Evolutionary conservation across 164 flowering plant species (phyloP), one percentile per base, ranked within the genome.

Genomic region (Vitis riparia): DNA sequence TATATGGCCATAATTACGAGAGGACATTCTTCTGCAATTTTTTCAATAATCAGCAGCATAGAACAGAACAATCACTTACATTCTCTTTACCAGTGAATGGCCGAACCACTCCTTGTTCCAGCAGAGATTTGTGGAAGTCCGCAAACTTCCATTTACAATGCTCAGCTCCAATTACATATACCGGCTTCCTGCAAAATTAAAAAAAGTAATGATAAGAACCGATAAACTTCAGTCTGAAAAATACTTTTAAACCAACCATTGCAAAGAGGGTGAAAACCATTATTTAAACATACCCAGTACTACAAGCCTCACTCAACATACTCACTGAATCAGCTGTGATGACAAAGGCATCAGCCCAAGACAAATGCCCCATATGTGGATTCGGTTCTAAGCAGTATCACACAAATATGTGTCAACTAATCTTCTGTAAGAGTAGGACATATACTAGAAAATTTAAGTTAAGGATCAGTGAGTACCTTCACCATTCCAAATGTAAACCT

Each of bases 251-350:
- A 37, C 6, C 44, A 63, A 19, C 27, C 32, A 51, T 51, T 11
- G 11, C 61, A 29, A 23, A 17, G 63, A 58, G 32, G 14, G 48
- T 11, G 19, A 12, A 29, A 32, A 13, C 23, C 19, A 37, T 15
- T 44, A 53, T 48, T 55, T 60, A 68, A 59, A 74, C 81, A 71
- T 87, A 91, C 97, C 97, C 98, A 12, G 94, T 92, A 75, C 93
- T 86, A 84, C 98, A 91, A 74, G 89, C 96, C 82, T 92, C 98
- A 68, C 94, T 92, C 84, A 92, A 66, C 98, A 92, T 92, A 59
- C 94, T 91, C 65, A 92, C 89, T 68, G 97, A 92, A 80, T 92
- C 98, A 52, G 98, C 98, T 23, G 97, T 91, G 57, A 92, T 77
- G 62, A 92, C 83, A 78, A 91, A 91, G 70, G 97, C 91, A 86